A percentile compares a stretch with the other conserved stretches of the same genome.
These are phyloP conservation scores for Fagopyrum homotropicum DNA, from an alignment of 148 eudicot species.

Conservation along the genomic window DNA sequence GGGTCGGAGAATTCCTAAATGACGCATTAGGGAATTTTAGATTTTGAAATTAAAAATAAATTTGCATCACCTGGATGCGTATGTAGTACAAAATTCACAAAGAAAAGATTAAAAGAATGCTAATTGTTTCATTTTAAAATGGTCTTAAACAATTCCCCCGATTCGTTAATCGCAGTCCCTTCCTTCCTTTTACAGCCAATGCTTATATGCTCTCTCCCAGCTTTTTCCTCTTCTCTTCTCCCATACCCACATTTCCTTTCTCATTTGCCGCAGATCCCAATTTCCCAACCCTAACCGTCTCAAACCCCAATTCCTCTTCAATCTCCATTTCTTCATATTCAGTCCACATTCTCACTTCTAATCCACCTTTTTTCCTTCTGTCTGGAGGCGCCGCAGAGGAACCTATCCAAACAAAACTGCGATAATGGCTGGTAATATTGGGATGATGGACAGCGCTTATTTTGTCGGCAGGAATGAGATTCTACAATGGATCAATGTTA, in stretches of 20 bases:
- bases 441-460: constrained; percentile 95
- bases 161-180: not conserved
- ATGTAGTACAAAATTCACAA: not conserved
- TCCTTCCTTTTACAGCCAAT: not conserved
- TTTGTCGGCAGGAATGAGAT: constrained; percentile 93
- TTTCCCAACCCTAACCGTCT: not conserved
- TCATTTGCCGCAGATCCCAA: constrained; percentile 7
- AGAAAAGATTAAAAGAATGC: not conserved
- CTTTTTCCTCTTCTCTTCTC: not conserved
- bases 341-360: not conserved
- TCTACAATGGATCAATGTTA: constrained; percentile 70
- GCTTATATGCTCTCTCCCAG: no score
- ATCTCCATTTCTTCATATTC: not conserved
- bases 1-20: no score
- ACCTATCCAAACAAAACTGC: not conserved
- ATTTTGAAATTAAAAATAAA: no score
- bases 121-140: not conserved
- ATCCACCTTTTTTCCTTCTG: not conserved
- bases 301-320: not conserved
- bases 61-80: not conserved
- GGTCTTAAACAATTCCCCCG: not conserved
- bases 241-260: not conserved
- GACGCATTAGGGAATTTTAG: no score
- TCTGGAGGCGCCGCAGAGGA: not conserved
- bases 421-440: constrained; percentile 68